Evolutionary conservation across 78 protist species (phyloP), one percentile per base, ranked within the genome.

Genomic region (Dictyostelium firmibasis): DNA sequence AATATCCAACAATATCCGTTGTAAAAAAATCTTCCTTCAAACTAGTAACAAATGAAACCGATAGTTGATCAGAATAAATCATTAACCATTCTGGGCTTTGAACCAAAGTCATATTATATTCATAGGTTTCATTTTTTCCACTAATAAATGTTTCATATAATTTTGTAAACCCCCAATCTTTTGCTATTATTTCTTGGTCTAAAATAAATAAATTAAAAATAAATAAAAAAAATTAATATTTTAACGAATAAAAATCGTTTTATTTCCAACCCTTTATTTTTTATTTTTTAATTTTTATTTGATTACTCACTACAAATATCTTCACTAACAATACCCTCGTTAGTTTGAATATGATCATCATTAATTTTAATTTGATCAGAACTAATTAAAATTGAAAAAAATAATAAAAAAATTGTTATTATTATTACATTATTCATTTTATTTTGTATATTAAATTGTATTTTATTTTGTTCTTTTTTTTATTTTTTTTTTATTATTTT

Each of bases 151-250:
- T 25, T 47, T n/a, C 18, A 47, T 8, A 14, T 36, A 81, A 81
- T 10, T 81, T 16, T 50, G 47, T 8, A 50, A 81, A 81, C 0
- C 85, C 85, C 85, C 85, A 81, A 81, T 81, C 85, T 81, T 29
- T 29, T 36, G 60, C 1, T 16, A 81, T 29, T 6, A 50, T 81
- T 16, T 81, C 33, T 53, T 81, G 35, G 16, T 81, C 85, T 81
- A 27, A n/a, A n/a, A n/a, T n/a, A 44, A 44, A 44, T 44, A 44
- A 44, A 44, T 8, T 44, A 44, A 44, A 44, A 44, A 44, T 8
- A 44, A 44, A 10, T 44, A 44, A 44, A 44, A 44, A 44, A 44
- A 44, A 44, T 8, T 9, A 41, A 13, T 35, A 38, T n/a, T n/a
- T n/a, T n/a, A n/a, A n/a, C n/a, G 43, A 4, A 38, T 38, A 38